Percentiles rank a stretch among this genome's conserved stretches.
Evolutionary conservation across 2,329 filamentous ascomycete species (phyloP).

Genomic region (Aphanocladium album): DNA sequence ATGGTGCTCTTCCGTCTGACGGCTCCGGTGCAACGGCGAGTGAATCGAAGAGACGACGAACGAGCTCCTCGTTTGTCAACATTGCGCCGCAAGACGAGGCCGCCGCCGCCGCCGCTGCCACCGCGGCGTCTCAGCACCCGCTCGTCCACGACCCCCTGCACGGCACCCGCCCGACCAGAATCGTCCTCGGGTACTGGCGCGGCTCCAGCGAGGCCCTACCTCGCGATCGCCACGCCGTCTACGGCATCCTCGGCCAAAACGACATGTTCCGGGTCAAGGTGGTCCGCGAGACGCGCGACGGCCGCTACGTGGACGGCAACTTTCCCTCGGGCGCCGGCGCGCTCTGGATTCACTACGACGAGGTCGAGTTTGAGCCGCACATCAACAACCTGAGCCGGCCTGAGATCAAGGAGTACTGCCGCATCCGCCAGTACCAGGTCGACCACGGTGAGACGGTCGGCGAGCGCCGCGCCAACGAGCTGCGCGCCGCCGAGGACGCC

Average conservation of each 20-base stretch:
- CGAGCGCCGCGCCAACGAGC: constrained; percentile 46
- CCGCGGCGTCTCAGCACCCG: not conserved
- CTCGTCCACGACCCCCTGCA: constrained; percentile 37
- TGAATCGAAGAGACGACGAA: too few species aligned
- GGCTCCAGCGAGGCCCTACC: constrained; percentile 43
- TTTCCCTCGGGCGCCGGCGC: constrained; percentile 53
- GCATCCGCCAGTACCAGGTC: constrained; percentile 54
- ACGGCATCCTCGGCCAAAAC: constrained; percentile 57
- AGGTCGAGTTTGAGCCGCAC: constrained; percentile 54
- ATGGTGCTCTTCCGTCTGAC: constrained; percentile 30
- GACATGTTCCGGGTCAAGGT: constrained; percentile 63
- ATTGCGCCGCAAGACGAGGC: constrained; percentile 34
- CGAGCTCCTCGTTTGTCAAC: too few species aligned
- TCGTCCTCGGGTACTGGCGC: constrained; percentile 56
- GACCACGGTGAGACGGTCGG: constrained; percentile 47
- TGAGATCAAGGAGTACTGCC: constrained; percentile 60
- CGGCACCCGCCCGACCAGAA: constrained; percentile 51
- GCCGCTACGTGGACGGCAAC: constrained; percentile 53
- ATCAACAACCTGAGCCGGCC: constrained; percentile 44
- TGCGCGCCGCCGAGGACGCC: constrained; percentile 47
- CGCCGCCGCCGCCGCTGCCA: not conserved
- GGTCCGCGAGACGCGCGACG: constrained; percentile 55
- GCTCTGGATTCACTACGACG: constrained; percentile 59
- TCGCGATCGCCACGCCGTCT: constrained; percentile 55
- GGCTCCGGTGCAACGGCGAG: too few species aligned